Evolutionary conservation across 1,284 basidiomycete genomes (phyloP).

Genomic region (Cryptococcus amylolentus): DNA sequence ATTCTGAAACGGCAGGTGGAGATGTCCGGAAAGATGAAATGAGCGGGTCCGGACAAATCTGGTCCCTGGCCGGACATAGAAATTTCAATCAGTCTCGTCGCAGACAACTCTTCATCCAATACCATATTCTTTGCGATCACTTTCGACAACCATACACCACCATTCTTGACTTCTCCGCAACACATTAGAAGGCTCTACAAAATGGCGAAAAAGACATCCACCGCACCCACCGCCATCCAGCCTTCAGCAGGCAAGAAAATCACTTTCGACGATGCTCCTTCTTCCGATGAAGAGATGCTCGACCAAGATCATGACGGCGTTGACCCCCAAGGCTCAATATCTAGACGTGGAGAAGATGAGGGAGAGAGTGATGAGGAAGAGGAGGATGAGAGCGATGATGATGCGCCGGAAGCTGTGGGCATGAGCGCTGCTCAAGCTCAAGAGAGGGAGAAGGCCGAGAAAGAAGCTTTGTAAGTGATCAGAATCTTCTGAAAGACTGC

Average conservation of each 20-base stretch:
- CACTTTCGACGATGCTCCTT: conserved; percentile 25
- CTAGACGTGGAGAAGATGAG: not conserved
- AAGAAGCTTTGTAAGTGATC: conserved; percentile 20
- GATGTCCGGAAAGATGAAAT: no score
- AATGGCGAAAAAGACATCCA: conserved; percentile 13
- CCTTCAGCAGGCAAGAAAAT: conserved; percentile 29
- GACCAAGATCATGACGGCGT: not conserved
- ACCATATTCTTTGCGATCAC: no score
- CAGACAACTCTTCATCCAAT: no score
- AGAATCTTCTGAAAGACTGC: not conserved
- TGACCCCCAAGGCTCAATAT: not conserved
- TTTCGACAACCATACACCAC: no score
- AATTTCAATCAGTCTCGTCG: no score
- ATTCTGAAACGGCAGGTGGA: no score
- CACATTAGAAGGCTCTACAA: not conserved
- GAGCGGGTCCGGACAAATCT: no score
- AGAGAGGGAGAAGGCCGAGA: conserved; percentile 8
- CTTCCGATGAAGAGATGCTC: not conserved
- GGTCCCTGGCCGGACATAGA: no score
- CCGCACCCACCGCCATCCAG: conserved; percentile 13
- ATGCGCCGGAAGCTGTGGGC: conserved; percentile 41
- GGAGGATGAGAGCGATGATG: conserved; percentile 26
- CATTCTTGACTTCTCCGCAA: no score
- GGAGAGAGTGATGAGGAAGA: conserved; percentile 11
- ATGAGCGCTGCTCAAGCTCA: conserved; percentile 13